Conservation (phyloP, 495 filamentous ascomycete genomes). For the Hypoxylon trugodes region DNA sequence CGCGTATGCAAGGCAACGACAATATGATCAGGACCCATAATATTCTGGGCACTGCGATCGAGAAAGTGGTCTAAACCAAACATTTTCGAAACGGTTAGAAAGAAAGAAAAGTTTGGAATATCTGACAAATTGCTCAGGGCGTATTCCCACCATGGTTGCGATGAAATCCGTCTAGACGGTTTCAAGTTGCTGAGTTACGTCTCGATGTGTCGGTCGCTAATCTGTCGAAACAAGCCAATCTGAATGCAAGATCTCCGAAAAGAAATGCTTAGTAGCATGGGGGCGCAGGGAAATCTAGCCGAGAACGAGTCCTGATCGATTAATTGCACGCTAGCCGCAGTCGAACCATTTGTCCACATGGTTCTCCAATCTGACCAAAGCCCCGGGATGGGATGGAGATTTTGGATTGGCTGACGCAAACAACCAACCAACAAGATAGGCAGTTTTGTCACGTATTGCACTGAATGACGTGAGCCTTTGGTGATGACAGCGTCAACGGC, state of each 20-base stretch:
- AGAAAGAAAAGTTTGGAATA: background rate
- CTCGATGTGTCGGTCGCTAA: slow-evolving; percentile 38
- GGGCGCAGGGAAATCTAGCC: slow-evolving; percentile 41
- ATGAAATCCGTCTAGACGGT: slow-evolving; percentile 22
- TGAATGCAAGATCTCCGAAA: slow-evolving; percentile 42
- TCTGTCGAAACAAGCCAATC: slow-evolving; percentile 41
- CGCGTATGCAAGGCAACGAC: too few relatives aligned
- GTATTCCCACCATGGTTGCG: slow-evolving; percentile 8
- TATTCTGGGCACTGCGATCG: too few relatives aligned
- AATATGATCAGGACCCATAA: too few relatives aligned
- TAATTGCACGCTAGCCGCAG: slow-evolving; percentile 39
- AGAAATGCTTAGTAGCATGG: slow-evolving; percentile 36
- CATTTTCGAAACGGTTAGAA: too few relatives aligned
- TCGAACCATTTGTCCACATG: slow-evolving; percentile 40
- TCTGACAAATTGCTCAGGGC: background rate
- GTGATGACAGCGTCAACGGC: background rate
- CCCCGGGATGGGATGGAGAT: slow-evolving; percentile 33
- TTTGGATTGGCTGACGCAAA: slow-evolving; percentile 33
- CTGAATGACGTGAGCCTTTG: slow-evolving; percentile 26
- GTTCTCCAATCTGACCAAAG: slow-evolving; percentile 42
- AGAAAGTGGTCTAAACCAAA: too few relatives aligned
- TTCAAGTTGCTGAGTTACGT: slow-evolving; percentile 23
- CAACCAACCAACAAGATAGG: background rate
- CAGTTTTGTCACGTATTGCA: slow-evolving; percentile 3
- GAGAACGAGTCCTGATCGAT: slow-evolving; percentile 40